A percentile compares a stretch with the other conserved stretches of the same genome.
These are phyloP conservation scores for Vigna unguiculata DNA, from an alignment of 306 rosid species.

Conservation along the genomic window DNA sequence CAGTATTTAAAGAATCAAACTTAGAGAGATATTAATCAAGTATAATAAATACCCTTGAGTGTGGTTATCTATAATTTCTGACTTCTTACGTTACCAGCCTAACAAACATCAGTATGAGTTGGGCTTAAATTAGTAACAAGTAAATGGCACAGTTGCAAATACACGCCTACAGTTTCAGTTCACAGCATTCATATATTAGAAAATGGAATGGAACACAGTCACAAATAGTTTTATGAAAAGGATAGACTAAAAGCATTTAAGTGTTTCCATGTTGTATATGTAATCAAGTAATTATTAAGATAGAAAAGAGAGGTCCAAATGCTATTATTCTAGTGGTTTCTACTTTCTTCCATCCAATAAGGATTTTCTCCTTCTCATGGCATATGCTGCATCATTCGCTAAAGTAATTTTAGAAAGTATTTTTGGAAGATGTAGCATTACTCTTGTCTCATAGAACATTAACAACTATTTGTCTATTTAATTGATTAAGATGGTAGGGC, in stretches of 20 bases:
- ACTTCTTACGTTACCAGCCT: slow-evolving; percentile 9
- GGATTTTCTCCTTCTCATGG: not conserved
- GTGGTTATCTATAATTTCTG: not conserved
- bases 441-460: slow-evolving; percentile 15
- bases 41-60: slow-evolving; percentile 17
- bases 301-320: not conserved
- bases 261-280: not conserved
- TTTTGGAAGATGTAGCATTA: slow-evolving; percentile 32
- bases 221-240: not conserved
- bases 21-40: slow-evolving; percentile 18
- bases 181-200: slow-evolving; percentile 20
- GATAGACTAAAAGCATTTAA: not conserved
- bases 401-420: slow-evolving; percentile 8
- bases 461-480: slow-evolving; percentile 16
- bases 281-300: slow-evolving; percentile 3
- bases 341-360: no score
- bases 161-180: not conserved
- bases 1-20: slow-evolving; percentile 48
- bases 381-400: not conserved
- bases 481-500: slow-evolving; percentile 10
- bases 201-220: slow-evolving; percentile 10
- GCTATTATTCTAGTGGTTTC: not conserved
- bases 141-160: slow-evolving; percentile 20
- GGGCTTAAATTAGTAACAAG: slow-evolving; percentile 5
- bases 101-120: slow-evolving; percentile 23